Percentiles rank a stretch among this genome's conserved stretches.
Evolutionary conservation across 1,139 yeast species (phyloP).

Genomic region (Candida mesenterica): DNA sequence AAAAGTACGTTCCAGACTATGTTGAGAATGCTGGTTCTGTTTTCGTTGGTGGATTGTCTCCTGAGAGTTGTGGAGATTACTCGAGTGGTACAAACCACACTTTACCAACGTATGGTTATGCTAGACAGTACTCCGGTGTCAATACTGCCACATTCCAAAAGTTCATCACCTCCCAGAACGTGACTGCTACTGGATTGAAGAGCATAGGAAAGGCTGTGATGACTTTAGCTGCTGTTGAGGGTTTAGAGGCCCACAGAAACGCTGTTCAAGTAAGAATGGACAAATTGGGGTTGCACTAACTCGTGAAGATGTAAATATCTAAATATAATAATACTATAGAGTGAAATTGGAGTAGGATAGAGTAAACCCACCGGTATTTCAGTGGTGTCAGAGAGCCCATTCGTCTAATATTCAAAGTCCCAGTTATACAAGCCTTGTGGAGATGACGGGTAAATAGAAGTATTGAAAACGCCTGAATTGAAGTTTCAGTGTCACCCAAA

Average conservation of each 20-base stretch:
- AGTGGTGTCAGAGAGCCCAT: too few relatives aligned
- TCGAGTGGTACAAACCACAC: conserved; percentile 98
- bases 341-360: too few relatives aligned
- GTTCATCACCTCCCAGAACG: conserved; percentile 89
- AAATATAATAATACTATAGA: conserved; percentile 3
- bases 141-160: conserved; percentile 95
- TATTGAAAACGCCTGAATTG: too few relatives aligned
- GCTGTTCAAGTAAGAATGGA: conserved; percentile 94
- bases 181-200: conserved; percentile 78
- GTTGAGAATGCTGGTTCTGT: conserved; percentile 95
- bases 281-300: conserved; percentile 52
- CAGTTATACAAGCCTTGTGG: too few relatives aligned
- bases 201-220: conserved; percentile 93
- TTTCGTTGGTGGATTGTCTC: conserved; percentile 93
- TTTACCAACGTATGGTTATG: conserved; percentile 96
- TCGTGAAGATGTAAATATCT: too few relatives aligned
- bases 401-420: too few relatives aligned
- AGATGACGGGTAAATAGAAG: too few relatives aligned
- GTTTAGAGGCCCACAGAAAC: conserved; percentile 93
- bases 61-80: conserved; percentile 98
- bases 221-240: conserved; percentile 96
- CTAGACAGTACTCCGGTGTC: conserved; percentile 95
- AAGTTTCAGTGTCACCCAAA: too few relatives aligned
- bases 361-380: too few relatives aligned
- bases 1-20: conserved; percentile 60